phyloP scores from a whole-genome alignment of 257 asterid genomes.

The Nicotiana otophora region DNA sequence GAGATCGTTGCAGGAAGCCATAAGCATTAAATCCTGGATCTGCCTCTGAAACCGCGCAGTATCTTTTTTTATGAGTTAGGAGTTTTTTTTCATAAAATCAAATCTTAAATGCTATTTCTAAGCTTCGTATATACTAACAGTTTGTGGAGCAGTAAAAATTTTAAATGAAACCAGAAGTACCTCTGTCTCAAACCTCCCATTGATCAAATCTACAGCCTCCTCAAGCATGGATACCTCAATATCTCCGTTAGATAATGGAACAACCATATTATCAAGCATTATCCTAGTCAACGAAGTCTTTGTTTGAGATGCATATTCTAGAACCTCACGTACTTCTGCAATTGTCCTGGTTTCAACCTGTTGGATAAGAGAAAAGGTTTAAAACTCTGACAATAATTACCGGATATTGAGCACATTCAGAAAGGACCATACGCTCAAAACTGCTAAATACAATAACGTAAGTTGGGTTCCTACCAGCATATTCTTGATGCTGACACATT shows the following conservation, averaged over 20 bases:
- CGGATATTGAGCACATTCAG: background rate
- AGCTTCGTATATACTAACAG: background rate
- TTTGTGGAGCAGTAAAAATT: constrained; percentile 8
- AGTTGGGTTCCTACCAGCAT: background rate
- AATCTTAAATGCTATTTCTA: background rate
- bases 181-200: constrained; percentile 88
- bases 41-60: too few relatives aligned
- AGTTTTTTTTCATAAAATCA: background rate
- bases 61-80: background rate
- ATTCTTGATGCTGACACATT: too few relatives aligned
- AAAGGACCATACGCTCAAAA: background rate
- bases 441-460: background rate
- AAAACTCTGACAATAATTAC: background rate
- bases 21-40: too few relatives aligned
- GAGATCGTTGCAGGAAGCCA: too few relatives aligned
- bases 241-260: constrained; percentile 72
- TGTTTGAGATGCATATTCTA: constrained; percentile 64
- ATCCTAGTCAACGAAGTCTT: constrained; percentile 70
- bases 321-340: constrained; percentile 76
- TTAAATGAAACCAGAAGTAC: constrained; percentile 19
- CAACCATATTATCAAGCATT: constrained; percentile 97
- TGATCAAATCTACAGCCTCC: constrained; percentile 71
- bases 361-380: constrained; percentile 10
- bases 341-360: constrained; percentile 93
- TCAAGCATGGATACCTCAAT: constrained; percentile 85